Conservation (phyloP, 202 grass and related monocot genomes). For the Eragrostis tef region DNA sequence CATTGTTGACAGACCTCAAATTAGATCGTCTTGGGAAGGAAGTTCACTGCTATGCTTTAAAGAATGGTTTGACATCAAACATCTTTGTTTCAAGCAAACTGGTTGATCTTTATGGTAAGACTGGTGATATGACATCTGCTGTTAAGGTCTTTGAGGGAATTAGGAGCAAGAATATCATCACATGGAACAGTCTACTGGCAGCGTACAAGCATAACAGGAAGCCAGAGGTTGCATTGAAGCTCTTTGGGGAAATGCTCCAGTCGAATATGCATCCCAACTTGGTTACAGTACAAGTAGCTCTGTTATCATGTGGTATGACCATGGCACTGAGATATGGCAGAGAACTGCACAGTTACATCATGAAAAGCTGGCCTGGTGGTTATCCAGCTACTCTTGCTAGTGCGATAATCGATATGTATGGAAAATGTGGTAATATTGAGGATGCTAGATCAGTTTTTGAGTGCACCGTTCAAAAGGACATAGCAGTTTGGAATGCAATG, state of each 20-base stretch:
- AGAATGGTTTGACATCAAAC: conserved; percentile 63
- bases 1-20: conserved; percentile 59
- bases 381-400: conserved; percentile 55
- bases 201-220: conserved; percentile 61
- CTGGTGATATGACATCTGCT: conserved; percentile 52
- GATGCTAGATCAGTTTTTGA: conserved; percentile 59
- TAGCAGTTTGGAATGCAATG: conserved; percentile 71
- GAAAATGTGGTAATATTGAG: conserved; percentile 71
- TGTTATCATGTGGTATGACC: conserved; percentile 61
- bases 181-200: conserved; percentile 70
- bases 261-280: conserved; percentile 55
- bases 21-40: conserved; percentile 60
- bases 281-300: conserved; percentile 58
- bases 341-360: conserved; percentile 66
- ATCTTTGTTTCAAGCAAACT: conserved; percentile 71
- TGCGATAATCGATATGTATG: conserved; percentile 69
- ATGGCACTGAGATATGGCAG: conserved; percentile 55
- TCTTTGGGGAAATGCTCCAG: conserved; percentile 50
- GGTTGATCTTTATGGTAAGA: conserved; percentile 70
- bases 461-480: conserved; percentile 50
- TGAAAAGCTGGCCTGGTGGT: conserved; percentile 53
- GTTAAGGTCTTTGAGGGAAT: conserved; percentile 56
- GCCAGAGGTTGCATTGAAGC: conserved; percentile 61
- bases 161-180: conserved; percentile 63
- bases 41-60: conserved; percentile 66